Conservation (phyloP, 1,284 basidiomycete species). For the Irpex sp. region DNA sequence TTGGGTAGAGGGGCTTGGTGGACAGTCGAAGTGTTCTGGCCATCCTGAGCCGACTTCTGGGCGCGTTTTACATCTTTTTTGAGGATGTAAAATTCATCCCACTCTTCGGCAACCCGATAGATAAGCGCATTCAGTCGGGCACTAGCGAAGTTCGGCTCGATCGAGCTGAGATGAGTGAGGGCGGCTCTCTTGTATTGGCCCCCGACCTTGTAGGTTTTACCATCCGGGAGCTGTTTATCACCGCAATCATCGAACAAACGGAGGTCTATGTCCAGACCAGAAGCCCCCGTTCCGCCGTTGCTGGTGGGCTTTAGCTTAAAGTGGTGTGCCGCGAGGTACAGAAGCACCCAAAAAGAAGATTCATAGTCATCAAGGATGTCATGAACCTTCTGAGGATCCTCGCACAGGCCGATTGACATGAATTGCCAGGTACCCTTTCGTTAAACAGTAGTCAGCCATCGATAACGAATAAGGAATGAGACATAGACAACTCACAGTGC, state of each 20-base stretch:
- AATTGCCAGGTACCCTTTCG: conserved; percentile 7
- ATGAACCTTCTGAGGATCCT: not conserved
- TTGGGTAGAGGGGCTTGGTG: no score
- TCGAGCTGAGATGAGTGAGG: no score
- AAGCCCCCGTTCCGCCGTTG: no score
- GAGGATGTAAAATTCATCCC: no score
- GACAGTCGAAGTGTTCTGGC: no score
- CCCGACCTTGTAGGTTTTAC: not conserved
- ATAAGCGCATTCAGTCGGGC: not conserved
- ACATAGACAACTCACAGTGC: no score
- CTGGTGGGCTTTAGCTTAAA: not conserved
- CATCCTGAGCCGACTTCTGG: no score
- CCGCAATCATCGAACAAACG: not conserved
- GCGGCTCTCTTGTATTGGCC: not conserved
- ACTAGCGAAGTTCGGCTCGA: no score
- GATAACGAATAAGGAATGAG: no score
- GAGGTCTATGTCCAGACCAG: not conserved
- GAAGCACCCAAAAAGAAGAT: conserved; percentile 1
- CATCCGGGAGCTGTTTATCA: not conserved
- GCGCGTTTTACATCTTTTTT: no score
- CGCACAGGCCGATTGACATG: conserved; percentile 1
- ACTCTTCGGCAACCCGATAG: not conserved
- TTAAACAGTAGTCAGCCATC: no score
- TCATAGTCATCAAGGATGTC: conserved; percentile 3
- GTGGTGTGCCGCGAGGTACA: not conserved